Evolutionary conservation across 2,329 filamentous ascomycete species (phyloP).

Genomic region (Neonectria coccinea): DNA sequence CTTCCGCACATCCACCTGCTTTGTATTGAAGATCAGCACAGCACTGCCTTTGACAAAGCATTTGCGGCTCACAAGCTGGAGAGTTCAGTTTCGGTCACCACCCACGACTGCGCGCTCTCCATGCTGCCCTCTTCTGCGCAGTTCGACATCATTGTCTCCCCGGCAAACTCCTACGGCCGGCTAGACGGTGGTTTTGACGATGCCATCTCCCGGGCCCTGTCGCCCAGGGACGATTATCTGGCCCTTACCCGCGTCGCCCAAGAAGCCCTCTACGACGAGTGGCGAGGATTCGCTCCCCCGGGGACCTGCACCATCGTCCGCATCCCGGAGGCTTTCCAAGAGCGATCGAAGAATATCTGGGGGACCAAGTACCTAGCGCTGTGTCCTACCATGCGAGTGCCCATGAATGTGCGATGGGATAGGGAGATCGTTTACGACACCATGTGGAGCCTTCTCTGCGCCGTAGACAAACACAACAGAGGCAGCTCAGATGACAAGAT

Average conservation of each 20-base stretch:
- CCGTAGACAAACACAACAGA: slow-evolving; percentile 61
- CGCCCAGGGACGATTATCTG: slow-evolving; percentile 57
- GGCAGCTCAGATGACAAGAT: slow-evolving; percentile 47
- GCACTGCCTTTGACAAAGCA: slow-evolving; percentile 40
- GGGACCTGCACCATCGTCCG: slow-evolving; percentile 61
- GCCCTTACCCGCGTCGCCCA: slow-evolving; percentile 61
- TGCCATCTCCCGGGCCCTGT: slow-evolving; percentile 62
- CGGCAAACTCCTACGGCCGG: slow-evolving; percentile 65
- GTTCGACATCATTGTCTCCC: slow-evolving; percentile 64
- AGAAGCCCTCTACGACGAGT: slow-evolving; percentile 56
- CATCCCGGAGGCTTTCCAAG: slow-evolving; percentile 53
- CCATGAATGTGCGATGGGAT: slow-evolving; percentile 59
- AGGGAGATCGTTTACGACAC: slow-evolving; percentile 65
- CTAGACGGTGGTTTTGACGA: slow-evolving; percentile 67
- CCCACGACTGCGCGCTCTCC: slow-evolving; percentile 55
- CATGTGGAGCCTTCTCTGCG: slow-evolving; percentile 62
- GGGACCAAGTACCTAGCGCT: slow-evolving; percentile 58
- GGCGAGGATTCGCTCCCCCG: slow-evolving; percentile 62
- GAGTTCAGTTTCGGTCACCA: slow-evolving; percentile 46
- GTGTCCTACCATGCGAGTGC: slow-evolving; percentile 66
- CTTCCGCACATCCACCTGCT: neutral
- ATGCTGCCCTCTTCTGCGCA: slow-evolving; percentile 49
- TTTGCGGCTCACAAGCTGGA: slow-evolving; percentile 47
- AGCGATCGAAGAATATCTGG: slow-evolving; percentile 52
- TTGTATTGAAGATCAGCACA: neutral